Base-by-base conservation (phyloP, 2,329 filamentous ascomycete genomes). In the Stemphylium lycopersici region DNA sequence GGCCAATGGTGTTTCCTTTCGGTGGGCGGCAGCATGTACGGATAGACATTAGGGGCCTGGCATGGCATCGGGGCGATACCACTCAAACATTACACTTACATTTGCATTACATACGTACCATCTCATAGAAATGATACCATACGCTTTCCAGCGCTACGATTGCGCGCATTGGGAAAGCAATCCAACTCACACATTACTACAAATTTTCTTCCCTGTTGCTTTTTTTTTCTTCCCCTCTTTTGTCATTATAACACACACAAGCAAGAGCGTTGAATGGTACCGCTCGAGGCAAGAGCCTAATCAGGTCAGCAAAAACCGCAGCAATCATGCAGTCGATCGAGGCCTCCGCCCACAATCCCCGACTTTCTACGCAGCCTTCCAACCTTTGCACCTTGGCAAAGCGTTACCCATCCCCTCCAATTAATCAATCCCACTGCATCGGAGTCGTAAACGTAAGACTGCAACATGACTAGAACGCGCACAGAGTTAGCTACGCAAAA, bases 81-180 rank as follows among this genome's bases (percentile, higher is more conserved):
- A 54, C 37, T 56, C 48, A 44, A 43, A 29, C 26, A 29, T 11
- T 29, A 29, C 26, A 29, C 26, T 29, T 29, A 6, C 26, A 29
- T 29, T 26, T 20, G 8, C 26, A 29, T 26, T 29, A 11, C 26
- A 29, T 29, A 29, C 26, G 2, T 11, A 29, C 26, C 26, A 29
- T 8, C 26, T 20, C 16, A 56, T 64, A 64, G 62, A 66, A 62
- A 62, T 59, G 63, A 62, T 64, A 64, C 63, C 55, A 59, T 34
- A 57, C 42, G 22, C 48, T 50, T 44, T 56, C 48, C 26, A 29
- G 56, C 55, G 49, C 36, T 46, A 39, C 48, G 38, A 52, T 60
- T 29, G 26, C 26, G 47, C 47, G 47, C 31, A 29, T 33, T 42
- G 40, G 26, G 24, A 38, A 32, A 49, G 40, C 18, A 42, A 20